phyloP scores from a whole-genome alignment of 1,284 basidiomycete genomes.

The Pseudozyma flocculosa region DNA sequence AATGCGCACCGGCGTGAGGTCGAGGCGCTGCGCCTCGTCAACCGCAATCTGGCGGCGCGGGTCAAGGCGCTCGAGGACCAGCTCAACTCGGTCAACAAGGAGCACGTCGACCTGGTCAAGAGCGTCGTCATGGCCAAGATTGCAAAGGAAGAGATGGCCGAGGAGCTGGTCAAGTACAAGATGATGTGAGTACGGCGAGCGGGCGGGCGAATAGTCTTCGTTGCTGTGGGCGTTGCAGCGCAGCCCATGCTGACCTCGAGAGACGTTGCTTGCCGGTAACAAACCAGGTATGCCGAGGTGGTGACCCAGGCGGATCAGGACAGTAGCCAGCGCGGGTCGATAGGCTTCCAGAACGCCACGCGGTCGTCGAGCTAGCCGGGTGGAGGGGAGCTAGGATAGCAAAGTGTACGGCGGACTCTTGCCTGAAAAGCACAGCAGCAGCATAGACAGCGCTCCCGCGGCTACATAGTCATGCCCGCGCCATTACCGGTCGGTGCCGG shows the following conservation, averaged over 20 bases:
- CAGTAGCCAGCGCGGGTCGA: conserved; percentile 3
- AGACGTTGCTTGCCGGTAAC: not conserved
- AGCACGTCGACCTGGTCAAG: conserved; percentile 56
- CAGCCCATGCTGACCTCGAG: too few species aligned
- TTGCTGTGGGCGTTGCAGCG: not conserved
- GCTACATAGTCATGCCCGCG: too few species aligned
- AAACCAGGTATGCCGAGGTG: conserved; percentile 35
- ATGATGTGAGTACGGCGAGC: conserved; percentile 33
- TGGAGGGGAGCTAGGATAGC: too few species aligned
- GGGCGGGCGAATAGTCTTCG: not conserved
- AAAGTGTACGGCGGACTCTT: too few species aligned
- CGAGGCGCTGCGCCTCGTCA: conserved; percentile 52
- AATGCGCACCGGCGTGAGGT: conserved; percentile 52
- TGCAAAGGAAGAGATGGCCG: conserved; percentile 56
- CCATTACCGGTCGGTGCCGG: too few species aligned
- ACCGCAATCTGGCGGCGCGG: conserved; percentile 45
- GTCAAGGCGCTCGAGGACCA: conserved; percentile 53
- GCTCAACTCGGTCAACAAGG: conserved; percentile 40
- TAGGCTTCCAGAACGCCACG: too few species aligned
- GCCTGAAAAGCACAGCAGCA: too few species aligned
- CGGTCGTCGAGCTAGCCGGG: too few species aligned
- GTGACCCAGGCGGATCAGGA: conserved; percentile 36
- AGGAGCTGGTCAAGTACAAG: conserved; percentile 54
- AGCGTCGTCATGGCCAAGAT: conserved; percentile 52
- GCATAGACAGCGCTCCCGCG: too few species aligned